Evolutionary conservation across 768 basidiomycete genomes (phyloP), one percentile per base, ranked within the genome.

Genomic region (Russula earlei): DNA sequence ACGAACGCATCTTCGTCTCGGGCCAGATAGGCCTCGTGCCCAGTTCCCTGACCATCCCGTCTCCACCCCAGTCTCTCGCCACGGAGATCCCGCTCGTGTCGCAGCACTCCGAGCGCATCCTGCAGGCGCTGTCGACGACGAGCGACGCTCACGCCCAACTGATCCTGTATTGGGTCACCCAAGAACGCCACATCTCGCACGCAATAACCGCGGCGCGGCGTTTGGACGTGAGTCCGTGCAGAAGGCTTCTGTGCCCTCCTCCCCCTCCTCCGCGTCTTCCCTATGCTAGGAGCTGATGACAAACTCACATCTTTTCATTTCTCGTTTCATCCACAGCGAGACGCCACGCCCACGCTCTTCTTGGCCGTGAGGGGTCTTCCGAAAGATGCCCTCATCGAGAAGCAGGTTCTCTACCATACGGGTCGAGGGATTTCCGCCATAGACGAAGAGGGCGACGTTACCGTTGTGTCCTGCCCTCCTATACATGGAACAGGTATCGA

Each of bases 1-100:
- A 79, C 60, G 79, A 86, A 49, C 80, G 80, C 5, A 72, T 92
- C n/a, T 91, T 90, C 62, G 74, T 98, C 54, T 96, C 96, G 0
- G 96, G 96, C 4, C 96, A 99, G 67, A 98, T 99, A 44, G 91
- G 91, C 0, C 75, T 99, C 20, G 74, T 93, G 29, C 95, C 96
- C 0, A 72, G 82, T 44, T 81, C 73, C 44, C 74, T 97, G 27
- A 66, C 75, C 2, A 72, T 98, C 3, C 85, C 93, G 9, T 69
- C 74, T 2, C 79, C n/a, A n/a, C n/a, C 84, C 14, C 69, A 59
- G 3, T 83, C 77, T 10, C 66, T 89, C 50, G 70, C 79, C 0
- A 64, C 72, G 11, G 91, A 98, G 69, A 75, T 80, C 1, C 85
- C 87, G 1, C 73, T 98, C 8, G 77, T 80, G 1, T 76, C 83